A percentile compares a stretch with the other conserved stretches of the same genome.
phyloP scores from a whole-genome alignment of 371 early-diverging fungal genomes.

The Lichtheimia ornata region DNA sequence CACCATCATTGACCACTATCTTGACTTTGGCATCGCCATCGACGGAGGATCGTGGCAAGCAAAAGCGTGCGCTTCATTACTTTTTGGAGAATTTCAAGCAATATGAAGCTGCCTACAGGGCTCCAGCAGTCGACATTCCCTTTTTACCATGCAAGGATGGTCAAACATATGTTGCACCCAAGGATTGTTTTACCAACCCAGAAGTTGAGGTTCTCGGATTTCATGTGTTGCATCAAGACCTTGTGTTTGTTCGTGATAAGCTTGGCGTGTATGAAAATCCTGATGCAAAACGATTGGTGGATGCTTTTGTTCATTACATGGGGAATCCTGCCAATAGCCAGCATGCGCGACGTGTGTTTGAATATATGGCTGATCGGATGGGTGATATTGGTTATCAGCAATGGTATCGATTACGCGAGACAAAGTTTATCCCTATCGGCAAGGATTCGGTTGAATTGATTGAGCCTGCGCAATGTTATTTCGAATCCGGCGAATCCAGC shows the following conservation, averaged over 20 bases:
- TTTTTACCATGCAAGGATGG: conserved; percentile 67
- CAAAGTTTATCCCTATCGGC: conserved; percentile 70
- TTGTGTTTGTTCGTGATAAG: conserved; percentile 59
- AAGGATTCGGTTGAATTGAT: conserved; percentile 26
- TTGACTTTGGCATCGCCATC: conserved; percentile 53
- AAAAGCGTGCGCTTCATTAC: conserved; percentile 61
- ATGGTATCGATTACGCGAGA: conserved; percentile 51
- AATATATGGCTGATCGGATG: conserved; percentile 71
- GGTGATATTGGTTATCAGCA: conserved; percentile 52
- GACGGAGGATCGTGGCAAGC: conserved; percentile 32
- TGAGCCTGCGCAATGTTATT: conserved; percentile 62
- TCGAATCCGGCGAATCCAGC: conserved; percentile 50
- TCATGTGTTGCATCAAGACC: conserved; percentile 58
- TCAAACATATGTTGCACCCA: conserved; percentile 48
- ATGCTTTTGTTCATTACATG: conserved; percentile 46
- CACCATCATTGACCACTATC: conserved; percentile 59
- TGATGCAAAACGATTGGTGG: conserved; percentile 41
- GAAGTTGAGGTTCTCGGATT: conserved; percentile 69
- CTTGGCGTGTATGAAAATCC: conserved; percentile 76
- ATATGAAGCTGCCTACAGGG: conserved; percentile 53
- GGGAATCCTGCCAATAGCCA: conserved; percentile 27
- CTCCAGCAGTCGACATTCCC: conserved; percentile 42
- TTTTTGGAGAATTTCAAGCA: conserved; percentile 72
- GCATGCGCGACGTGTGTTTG: conserved; percentile 62
- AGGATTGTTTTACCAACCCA: conserved; percentile 67